Percentiles rank a stretch among this genome's conserved stretches.
Evolutionary conservation across 352 stramenopile species (phyloP).

Genomic region (Pythium folliculosum): DNA sequence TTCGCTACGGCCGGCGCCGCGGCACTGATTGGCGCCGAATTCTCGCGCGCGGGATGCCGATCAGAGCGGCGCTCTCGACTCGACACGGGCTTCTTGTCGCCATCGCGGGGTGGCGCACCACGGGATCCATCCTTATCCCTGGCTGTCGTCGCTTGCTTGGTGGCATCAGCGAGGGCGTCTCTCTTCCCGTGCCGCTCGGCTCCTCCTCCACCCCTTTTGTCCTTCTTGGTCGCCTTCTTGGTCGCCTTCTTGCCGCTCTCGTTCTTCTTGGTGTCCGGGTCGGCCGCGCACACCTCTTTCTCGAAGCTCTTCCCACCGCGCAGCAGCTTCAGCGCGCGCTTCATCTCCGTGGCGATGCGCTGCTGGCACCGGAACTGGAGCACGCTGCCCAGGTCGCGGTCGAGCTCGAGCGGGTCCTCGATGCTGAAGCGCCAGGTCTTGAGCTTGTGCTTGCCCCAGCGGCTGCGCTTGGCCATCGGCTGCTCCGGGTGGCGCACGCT

Average conservation of each 20-base stretch:
- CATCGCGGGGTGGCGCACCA: background rate
- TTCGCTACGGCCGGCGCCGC: background rate
- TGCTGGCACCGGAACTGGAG: constrained; percentile 68
- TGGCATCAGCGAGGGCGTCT: background rate
- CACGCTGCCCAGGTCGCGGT: constrained; percentile 80
- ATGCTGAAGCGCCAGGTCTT: constrained; percentile 86
- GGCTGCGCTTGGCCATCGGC: constrained; percentile 41
- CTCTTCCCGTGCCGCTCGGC: background rate
- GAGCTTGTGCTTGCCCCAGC: constrained; percentile 51
- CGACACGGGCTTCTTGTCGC: background rate
- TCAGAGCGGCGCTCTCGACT: background rate
- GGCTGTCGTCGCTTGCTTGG: background rate
- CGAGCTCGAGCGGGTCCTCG: constrained; percentile 79
- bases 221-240: constrained; percentile 1
- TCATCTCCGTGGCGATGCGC: constrained; percentile 63
- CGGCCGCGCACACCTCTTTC: constrained; percentile 34
- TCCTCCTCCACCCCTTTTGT: background rate
- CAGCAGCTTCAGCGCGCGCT: constrained; percentile 57
- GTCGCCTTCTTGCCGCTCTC: constrained; percentile 1
- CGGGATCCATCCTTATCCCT: background rate
- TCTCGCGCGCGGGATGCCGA: background rate
- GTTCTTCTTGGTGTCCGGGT: background rate
- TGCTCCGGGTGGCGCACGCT: constrained; percentile 78
- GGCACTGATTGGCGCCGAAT: too few species aligned
- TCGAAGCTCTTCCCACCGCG: constrained; percentile 52